Evolutionary conservation across 208 protist species (phyloP).

Genomic region (Crithidia brevicula): DNA sequence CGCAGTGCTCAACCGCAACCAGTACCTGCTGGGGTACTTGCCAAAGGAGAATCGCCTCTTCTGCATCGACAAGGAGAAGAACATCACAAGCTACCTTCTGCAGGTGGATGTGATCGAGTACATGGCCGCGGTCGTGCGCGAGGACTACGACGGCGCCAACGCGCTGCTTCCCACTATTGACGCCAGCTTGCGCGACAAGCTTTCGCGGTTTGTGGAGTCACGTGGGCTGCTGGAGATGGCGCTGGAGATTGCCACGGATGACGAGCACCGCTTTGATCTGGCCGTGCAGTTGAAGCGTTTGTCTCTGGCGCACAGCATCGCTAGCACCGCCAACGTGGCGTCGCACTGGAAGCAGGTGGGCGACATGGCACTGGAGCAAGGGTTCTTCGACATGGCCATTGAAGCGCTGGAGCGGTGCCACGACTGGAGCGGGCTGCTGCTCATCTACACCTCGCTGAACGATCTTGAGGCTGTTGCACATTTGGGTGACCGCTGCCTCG

Average conservation of each 20-base stretch:
- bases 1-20: conserved; percentile 89
- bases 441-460: conserved; percentile 78
- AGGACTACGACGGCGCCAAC: conserved; percentile 93
- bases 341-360: conserved; percentile 96
- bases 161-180: conserved; percentile 88
- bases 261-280: conserved; percentile 96
- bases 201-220: conserved; percentile 96
- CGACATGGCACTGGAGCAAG: conserved; percentile 88
- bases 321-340: conserved; percentile 53
- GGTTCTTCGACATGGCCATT: conserved; percentile 85
- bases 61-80: conserved; percentile 95
- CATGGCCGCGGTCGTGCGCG: conserved; percentile 96
- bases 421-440: conserved; percentile 78
- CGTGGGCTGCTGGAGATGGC: conserved; percentile 93
- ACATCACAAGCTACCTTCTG: conserved; percentile 94
- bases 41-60: conserved; percentile 95
- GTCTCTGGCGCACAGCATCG: conserved; percentile 81
- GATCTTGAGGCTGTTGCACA: conserved; percentile 71
- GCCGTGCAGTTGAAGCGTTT: conserved; percentile 92
- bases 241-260: conserved; percentile 94
- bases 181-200: conserved; percentile 70
- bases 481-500: conserved; percentile 69
- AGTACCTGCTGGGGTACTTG: conserved; percentile 96
- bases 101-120: conserved; percentile 96
- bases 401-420: conserved; percentile 57